Percentiles rank a stretch among this genome's conserved stretches.
These are phyloP conservation scores for Ascochyta viciae-villosae DNA, from an alignment of 2,329 filamentous ascomycete genomes.

Conservation along the genomic window DNA sequence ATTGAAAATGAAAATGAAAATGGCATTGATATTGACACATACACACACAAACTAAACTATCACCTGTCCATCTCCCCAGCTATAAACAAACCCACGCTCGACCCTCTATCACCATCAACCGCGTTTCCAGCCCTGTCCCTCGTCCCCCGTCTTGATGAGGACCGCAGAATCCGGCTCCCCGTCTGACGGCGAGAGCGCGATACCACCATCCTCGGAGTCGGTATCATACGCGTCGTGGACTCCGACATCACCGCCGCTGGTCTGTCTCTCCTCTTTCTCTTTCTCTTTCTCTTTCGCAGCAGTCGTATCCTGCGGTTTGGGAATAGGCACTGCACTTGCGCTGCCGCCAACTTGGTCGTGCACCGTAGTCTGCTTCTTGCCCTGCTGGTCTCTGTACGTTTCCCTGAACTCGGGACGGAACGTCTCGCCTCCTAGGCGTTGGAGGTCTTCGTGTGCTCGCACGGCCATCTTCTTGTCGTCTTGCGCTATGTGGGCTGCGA, in stretches of 20 bases:
- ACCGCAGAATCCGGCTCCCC: neutral
- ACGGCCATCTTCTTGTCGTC: slow-evolving; percentile 3
- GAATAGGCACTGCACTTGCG: too few species aligned
- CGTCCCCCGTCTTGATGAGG: neutral
- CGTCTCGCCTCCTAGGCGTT: neutral
- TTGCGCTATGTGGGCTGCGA: slow-evolving; percentile 3
- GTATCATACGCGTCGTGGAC: neutral
- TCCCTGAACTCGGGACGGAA: slow-evolving; percentile 13
- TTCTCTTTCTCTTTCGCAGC: neutral
- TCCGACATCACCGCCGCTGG: neutral
- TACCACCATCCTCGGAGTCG: neutral
- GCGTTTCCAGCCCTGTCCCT: neutral
- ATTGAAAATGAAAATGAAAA: too few species aligned
- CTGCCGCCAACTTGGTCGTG: neutral
- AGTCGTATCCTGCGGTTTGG: too few species aligned
- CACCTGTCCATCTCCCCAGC: too few species aligned
- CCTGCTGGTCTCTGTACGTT: slow-evolving; percentile 8
- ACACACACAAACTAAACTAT: too few species aligned
- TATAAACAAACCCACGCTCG: too few species aligned
- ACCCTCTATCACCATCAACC: neutral
- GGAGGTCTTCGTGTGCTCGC: neutral
- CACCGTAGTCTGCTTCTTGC: neutral
- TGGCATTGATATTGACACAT: too few species aligned
- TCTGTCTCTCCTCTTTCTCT: neutral
- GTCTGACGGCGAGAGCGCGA: neutral